Conservation (phyloP, 1,139 yeast species). For the Tardiomyces digboiensis region DNA sequence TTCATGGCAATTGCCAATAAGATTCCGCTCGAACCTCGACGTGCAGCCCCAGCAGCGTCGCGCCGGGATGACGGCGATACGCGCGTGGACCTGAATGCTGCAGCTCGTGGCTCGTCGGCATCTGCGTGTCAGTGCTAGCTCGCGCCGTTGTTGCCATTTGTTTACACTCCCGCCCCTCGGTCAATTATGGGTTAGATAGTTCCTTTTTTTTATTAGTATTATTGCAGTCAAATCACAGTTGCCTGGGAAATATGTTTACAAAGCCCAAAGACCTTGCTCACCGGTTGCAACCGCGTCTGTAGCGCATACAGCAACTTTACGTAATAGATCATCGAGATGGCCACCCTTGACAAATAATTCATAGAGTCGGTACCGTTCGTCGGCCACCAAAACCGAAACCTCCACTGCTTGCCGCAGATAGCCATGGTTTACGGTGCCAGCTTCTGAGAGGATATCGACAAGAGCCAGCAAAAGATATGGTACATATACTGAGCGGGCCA, state of each 20-base stretch:
- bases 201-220: no score
- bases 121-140: slow-evolving; percentile 13
- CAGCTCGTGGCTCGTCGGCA: slow-evolving; percentile 8
- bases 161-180: no score
- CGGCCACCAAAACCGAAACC: not conserved
- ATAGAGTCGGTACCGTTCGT: not conserved
- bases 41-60: slow-evolving; percentile 11
- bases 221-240: no score
- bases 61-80: slow-evolving; percentile 9
- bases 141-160: not conserved
- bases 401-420: not conserved
- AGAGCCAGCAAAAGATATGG: not conserved
- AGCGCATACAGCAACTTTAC: not conserved
- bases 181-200: no score
- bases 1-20: slow-evolving; percentile 84
- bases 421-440: not conserved
- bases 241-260: no score
- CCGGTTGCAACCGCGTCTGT: not conserved
- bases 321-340: not conserved
- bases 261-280: not conserved
- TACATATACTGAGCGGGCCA: not conserved
- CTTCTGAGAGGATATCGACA: not conserved
- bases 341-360: not conserved
- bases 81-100: slow-evolving; percentile 3
- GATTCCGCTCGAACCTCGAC: slow-evolving; percentile 46